Conservation (phyloP, 1,284 basidiomycete species). For the Naganishia sp. region DNA sequence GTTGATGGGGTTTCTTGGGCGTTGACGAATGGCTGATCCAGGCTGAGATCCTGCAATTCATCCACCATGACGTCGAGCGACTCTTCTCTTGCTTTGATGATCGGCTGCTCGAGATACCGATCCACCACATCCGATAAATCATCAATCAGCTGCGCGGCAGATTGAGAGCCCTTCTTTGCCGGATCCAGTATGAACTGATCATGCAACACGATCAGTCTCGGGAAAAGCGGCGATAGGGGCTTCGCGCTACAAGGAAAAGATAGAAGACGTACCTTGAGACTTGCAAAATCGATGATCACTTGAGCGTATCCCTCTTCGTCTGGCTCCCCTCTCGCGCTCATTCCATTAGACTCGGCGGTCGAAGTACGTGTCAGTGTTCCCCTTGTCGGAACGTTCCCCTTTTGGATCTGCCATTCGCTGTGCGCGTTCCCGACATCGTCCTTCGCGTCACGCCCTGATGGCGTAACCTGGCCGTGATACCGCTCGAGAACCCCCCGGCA, state of each 20-base stretch:
- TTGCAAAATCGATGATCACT: conserved; percentile 11
- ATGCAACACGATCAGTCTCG: too few relatives aligned
- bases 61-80: not conserved
- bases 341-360: not conserved
- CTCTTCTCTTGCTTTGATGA: not conserved
- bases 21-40: too few relatives aligned
- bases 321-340: not conserved
- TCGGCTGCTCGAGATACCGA: not conserved
- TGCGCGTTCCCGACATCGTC: not conserved
- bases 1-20: too few relatives aligned
- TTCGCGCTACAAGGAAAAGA: not conserved
- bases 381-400: too few relatives aligned
- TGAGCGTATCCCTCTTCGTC: not conserved
- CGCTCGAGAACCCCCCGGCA: not conserved
- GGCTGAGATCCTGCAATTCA: not conserved
- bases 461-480: not conserved
- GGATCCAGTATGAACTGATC: not conserved
- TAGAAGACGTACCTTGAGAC: conserved; percentile 9
- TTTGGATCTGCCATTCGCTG: not conserved
- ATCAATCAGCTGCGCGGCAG: not conserved
- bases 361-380: not conserved
- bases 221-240: not conserved
- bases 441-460: not conserved
- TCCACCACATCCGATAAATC: conserved; percentile 14
- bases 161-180: conserved; percentile 3